A percentile compares a stretch with the other conserved stretches of the same genome.
Evolutionary conservation across 2,329 filamentous ascomycete species (phyloP).

Genomic region (Talaromyces funiculosus): DNA sequence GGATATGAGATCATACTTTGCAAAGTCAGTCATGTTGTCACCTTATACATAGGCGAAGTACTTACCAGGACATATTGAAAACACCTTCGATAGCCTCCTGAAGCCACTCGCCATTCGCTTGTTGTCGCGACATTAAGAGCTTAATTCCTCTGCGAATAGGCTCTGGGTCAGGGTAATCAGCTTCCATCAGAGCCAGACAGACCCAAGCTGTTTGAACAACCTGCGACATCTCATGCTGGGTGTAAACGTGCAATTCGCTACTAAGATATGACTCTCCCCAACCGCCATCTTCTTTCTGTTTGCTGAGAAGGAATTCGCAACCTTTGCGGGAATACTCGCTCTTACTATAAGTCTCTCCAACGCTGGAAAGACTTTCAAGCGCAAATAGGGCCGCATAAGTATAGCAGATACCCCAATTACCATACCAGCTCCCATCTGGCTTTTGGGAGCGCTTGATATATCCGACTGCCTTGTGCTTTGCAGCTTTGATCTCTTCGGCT

Average conservation of each 20-base stretch:
- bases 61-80: conserved; percentile 92
- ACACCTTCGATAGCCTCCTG: conserved; percentile 96
- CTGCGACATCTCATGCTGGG: conserved; percentile 72
- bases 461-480: conserved; percentile 66
- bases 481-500: conserved; percentile 63
- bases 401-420: conserved; percentile 96
- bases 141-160: conserved; percentile 68
- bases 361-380: conserved; percentile 72
- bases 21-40: conserved; percentile 19
- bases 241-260: conserved; percentile 70
- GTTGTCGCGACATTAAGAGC: conserved; percentile 79
- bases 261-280: conserved; percentile 94
- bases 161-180: conserved; percentile 68
- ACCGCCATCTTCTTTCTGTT: conserved; percentile 82
- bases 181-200: conserved; percentile 73
- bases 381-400: conserved; percentile 97
- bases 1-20: conserved; percentile 92
- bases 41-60: conserved; percentile 17
- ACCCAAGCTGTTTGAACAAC: conserved; percentile 96
- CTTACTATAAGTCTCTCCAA: conserved; percentile 75
- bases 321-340: conserved; percentile 65
- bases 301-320: conserved; percentile 78
- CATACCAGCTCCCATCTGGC: conserved; percentile 90
- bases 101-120: conserved; percentile 84
- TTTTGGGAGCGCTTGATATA: conserved; percentile 80